Percentiles rank a stretch among this genome's conserved stretches.
These are phyloP conservation scores for Scopulariopsis brevicaulis DNA, from an alignment of 2,329 filamentous ascomycete species.

Conservation along the genomic window DNA sequence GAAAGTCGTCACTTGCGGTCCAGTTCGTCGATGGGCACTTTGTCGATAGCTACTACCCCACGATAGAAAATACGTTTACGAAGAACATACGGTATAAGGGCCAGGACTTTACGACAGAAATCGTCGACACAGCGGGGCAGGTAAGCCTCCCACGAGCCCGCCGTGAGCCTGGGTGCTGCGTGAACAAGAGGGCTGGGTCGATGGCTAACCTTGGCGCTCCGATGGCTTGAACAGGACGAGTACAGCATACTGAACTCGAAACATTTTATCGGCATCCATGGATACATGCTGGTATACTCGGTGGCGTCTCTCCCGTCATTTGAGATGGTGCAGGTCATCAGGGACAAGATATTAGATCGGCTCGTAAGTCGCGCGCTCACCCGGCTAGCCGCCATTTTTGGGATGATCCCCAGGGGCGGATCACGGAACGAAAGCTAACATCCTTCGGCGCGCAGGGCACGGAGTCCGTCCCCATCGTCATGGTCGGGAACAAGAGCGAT, in stretches of 20 bases:
- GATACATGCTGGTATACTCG: slow-evolving; percentile 98
- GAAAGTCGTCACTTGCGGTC: slow-evolving; percentile 94
- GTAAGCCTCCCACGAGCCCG: slow-evolving; percentile 33
- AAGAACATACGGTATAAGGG: slow-evolving; percentile 88
- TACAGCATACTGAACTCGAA: slow-evolving; percentile 98
- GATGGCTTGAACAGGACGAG: slow-evolving; percentile 56
- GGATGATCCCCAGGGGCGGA: background rate
- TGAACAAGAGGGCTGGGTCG: background rate
- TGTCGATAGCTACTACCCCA: slow-evolving; percentile 97
- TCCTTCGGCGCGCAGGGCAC: slow-evolving; percentile 52
- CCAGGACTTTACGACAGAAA: slow-evolving; percentile 90
- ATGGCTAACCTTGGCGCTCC: background rate
- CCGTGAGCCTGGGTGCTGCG: background rate
- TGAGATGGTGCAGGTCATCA: slow-evolving; percentile 92
- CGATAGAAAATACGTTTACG: slow-evolving; percentile 97
- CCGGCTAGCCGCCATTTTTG: background rate
- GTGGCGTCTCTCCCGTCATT: slow-evolving; percentile 89
- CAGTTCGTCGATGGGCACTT: slow-evolving; percentile 97
- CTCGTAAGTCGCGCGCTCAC: slow-evolving; percentile 47
- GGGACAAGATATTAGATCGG: slow-evolving; percentile 95
- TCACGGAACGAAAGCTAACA: background rate
- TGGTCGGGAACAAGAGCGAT: slow-evolving; percentile 97
- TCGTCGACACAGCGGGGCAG: slow-evolving; percentile 95
- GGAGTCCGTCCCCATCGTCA: slow-evolving; percentile 83
- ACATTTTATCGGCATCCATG: slow-evolving; percentile 98